Percentiles rank a stretch among this genome's conserved stretches.
These are phyloP conservation scores for Bipolaris victoriae DNA, from an alignment of 2,329 filamentous ascomycete genomes.

Conservation along the genomic window DNA sequence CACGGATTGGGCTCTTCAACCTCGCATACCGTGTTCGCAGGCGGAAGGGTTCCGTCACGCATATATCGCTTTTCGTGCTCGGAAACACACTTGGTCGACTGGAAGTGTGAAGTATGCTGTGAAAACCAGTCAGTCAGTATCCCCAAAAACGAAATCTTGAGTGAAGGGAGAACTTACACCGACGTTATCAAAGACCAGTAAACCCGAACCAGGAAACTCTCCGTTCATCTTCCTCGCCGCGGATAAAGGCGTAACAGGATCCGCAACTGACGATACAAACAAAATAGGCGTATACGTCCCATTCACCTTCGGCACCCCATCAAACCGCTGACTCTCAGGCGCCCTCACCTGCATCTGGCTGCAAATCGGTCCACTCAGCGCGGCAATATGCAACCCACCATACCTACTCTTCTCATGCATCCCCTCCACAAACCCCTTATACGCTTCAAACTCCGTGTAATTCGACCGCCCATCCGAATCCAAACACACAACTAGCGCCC, in stretches of 20 bases:
- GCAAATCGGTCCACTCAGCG: conserved; percentile 20
- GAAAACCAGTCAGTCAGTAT: not conserved
- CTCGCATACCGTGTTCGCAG: conserved; percentile 17
- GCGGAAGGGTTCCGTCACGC: conserved; percentile 20
- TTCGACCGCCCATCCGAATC: not conserved
- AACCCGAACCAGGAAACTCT: conserved; percentile 48
- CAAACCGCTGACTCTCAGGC: conserved; percentile 29
- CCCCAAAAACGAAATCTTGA: not conserved
- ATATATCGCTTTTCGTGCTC: conserved; percentile 23
- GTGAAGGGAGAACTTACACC: conserved; percentile 16
- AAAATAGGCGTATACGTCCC: conserved; percentile 19
- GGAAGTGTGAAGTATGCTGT: conserved; percentile 22
- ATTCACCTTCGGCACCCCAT: conserved; percentile 14
- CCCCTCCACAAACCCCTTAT: conserved; percentile 3
- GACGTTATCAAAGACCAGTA: conserved; percentile 48
- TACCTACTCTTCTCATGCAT: conserved; percentile 8
- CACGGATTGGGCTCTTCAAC: conserved; percentile 26
- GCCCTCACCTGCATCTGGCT: conserved; percentile 18
- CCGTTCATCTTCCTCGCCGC: conserved; percentile 46
- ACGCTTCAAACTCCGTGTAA: not conserved
- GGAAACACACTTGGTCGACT: conserved; percentile 16
- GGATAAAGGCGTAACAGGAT: conserved; percentile 62
- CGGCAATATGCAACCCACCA: conserved; percentile 13
- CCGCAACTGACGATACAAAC: conserved; percentile 38
- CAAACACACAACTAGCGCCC: not conserved